phyloP scores from a whole-genome alignment of 805 yeast genomes.

The Cyberlindnera xylosilytica region DNA sequence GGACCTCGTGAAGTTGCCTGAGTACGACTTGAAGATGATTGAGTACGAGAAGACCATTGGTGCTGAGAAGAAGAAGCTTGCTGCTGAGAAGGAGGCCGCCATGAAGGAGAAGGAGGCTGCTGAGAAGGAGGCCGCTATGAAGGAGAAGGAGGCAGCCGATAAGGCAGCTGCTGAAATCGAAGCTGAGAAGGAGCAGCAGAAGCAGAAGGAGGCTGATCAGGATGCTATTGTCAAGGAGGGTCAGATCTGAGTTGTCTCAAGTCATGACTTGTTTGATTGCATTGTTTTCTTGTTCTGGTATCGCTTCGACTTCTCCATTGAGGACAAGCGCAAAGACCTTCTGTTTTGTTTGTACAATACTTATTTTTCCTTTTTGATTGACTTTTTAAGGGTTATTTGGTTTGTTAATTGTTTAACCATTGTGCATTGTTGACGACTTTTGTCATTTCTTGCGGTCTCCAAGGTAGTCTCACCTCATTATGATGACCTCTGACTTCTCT shows the following conservation, averaged over 20 bases:
- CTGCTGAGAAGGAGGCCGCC: slow-evolving; percentile 3
- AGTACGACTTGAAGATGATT: slow-evolving; percentile 15
- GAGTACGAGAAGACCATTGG: slow-evolving; percentile 4
- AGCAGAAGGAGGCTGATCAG: neutral
- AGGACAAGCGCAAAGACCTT: no score
- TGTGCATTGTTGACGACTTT: no score
- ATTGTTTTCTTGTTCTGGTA: no score
- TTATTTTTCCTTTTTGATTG: no score
- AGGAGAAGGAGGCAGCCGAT: slow-evolving; percentile 4
- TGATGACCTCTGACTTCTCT: no score
- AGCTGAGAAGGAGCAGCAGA: neutral
- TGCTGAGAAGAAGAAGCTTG: slow-evolving; percentile 2
- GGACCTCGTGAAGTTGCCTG: slow-evolving; percentile 20
- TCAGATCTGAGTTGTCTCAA: neutral
- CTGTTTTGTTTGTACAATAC: no score
- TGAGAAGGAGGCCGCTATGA: slow-evolving; percentile 5
- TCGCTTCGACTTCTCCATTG: no score
- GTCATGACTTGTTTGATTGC: neutral
- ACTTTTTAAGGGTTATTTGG: no score
- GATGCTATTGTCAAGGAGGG: neutral
- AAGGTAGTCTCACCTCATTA: no score
- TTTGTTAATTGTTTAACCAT: no score
- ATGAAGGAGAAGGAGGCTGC: slow-evolving; percentile 1
- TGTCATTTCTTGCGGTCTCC: no score
- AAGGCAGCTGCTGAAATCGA: neutral